Evolutionary conservation across 257 asterid genomes (phyloP), one percentile per base, ranked within the genome.

Genomic region (Galeopsis tetrahit): DNA sequence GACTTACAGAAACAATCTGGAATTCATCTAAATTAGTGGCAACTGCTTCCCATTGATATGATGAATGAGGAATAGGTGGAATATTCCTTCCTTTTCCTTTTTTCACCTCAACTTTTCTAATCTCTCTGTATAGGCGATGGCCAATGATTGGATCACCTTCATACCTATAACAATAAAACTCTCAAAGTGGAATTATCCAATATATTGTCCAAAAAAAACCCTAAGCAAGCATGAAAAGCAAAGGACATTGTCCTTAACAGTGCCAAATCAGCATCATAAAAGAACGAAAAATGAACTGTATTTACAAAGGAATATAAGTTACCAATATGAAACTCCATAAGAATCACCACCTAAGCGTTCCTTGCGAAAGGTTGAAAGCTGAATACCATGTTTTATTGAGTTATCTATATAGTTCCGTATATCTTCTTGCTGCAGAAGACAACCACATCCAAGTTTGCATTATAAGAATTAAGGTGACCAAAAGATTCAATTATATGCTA

Each of bases 271-370:
- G 68, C 17, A 13, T 51, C 71, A 35, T 2, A 39, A 3, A 44
- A 34, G 15, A 63, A 63, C 4, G 17, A 34, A 17, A 69, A 13
- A 21, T 11, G 10, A 70, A 33, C 55, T 32, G 56, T 53, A 44
- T 36, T 51, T 70, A 65, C 10, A 34, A 31, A 34, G 43, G 35
- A 57, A 33, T 70, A 71, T 34, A 51, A 44, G n/a, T 81, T 92
- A 95, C 99, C 99, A 95, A 80, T 95, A 95, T 49, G 97, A 89
- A 82, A 90, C 80, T 71, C 99, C 99, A 71, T 81, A 87, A 82
- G 99, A 90, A 86, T 92, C 98, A 66, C 98, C 98, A 58, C 99
- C 98, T 57, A 90, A 66, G 52, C 98, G 93, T 66, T 92, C 94
- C 83, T 92, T 92, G 63, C 98, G 91, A 62, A 95, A 95, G 32